Evolutionary conservation across 768 basidiomycete species (phyloP).

Genomic region (Kwoniella pini): DNA sequence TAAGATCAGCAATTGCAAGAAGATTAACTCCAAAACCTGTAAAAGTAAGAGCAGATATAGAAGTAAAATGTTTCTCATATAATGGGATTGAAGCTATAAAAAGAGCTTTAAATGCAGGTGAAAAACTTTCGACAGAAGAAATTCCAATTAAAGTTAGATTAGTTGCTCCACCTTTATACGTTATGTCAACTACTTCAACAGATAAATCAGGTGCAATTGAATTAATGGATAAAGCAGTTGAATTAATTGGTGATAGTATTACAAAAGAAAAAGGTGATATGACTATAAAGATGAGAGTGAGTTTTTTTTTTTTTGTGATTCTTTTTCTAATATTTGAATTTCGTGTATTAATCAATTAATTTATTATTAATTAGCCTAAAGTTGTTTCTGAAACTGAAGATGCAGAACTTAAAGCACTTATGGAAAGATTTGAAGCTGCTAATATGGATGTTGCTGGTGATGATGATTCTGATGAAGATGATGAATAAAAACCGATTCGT

Average conservation of each 20-base stretch:
- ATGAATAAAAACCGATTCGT: no score
- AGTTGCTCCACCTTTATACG: slow-evolving; percentile 94
- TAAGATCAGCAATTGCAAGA: slow-evolving; percentile 83
- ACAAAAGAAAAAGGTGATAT: slow-evolving; percentile 80
- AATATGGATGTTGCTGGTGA: slow-evolving; percentile 96
- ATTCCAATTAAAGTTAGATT: slow-evolving; percentile 97
- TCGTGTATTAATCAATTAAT: background rate
- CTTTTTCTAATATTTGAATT: no score
- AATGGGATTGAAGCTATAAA: slow-evolving; percentile 97
- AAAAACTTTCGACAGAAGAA: slow-evolving; percentile 75
- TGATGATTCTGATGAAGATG: slow-evolving; percentile 68
- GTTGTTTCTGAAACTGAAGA: slow-evolving; percentile 97
- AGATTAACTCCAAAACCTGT: slow-evolving; percentile 97
- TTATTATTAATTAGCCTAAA: slow-evolving; percentile 70
- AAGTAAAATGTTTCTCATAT: slow-evolving; percentile 93
- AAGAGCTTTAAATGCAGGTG: slow-evolving; percentile 83
- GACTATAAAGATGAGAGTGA: slow-evolving; percentile 94
- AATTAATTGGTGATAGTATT: slow-evolving; percentile 81
- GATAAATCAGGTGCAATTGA: slow-evolving; percentile 94
- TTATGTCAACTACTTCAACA: slow-evolving; percentile 91
- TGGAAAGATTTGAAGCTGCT: slow-evolving; percentile 90
- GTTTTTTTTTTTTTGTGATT: slow-evolving; percentile 11
- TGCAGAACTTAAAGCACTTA: slow-evolving; percentile 91
- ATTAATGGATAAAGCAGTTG: slow-evolving; percentile 87
- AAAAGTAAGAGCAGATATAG: slow-evolving; percentile 96